Conservation (phyloP, 257 asterid genomes). For the Gynochthodes officinalis region DNA sequence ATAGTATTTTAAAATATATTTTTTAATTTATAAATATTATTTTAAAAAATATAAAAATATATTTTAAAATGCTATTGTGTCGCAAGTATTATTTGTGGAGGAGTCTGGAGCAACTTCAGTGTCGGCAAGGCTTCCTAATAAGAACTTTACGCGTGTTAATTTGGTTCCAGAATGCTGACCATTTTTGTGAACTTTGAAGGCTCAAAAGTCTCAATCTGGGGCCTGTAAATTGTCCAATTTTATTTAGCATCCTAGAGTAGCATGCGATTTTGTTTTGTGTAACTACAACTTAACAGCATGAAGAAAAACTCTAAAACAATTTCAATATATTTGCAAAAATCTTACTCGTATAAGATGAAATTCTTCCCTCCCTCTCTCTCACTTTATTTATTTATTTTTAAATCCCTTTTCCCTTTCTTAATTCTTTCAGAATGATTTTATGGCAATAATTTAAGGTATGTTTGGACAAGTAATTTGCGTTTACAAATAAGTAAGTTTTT, state of each 20-base stretch:
- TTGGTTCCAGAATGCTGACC: neutral
- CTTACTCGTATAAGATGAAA: neutral
- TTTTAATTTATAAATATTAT: too few relatives aligned
- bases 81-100: neutral
- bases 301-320: neutral
- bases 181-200: neutral
- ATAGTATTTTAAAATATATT: too few relatives aligned
- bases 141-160: too few relatives aligned
- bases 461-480: too few relatives aligned
- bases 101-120: neutral
- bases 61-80: too few relatives aligned
- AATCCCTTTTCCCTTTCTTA: too few relatives aligned
- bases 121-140: conserved; percentile 1
- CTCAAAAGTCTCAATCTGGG: neutral
- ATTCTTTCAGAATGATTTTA: too few relatives aligned
- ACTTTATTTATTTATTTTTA: too few relatives aligned
- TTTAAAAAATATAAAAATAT: too few relatives aligned
- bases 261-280: neutral
- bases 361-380: neutral
- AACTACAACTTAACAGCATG: neutral
- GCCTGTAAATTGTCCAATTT: neutral
- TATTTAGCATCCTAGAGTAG: too few relatives aligned
- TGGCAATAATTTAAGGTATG: too few relatives aligned
- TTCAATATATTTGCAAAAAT: neutral
- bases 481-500: too few relatives aligned